Base-by-base conservation (phyloP, 345 rosid species). In the Salix exigua region DNA sequence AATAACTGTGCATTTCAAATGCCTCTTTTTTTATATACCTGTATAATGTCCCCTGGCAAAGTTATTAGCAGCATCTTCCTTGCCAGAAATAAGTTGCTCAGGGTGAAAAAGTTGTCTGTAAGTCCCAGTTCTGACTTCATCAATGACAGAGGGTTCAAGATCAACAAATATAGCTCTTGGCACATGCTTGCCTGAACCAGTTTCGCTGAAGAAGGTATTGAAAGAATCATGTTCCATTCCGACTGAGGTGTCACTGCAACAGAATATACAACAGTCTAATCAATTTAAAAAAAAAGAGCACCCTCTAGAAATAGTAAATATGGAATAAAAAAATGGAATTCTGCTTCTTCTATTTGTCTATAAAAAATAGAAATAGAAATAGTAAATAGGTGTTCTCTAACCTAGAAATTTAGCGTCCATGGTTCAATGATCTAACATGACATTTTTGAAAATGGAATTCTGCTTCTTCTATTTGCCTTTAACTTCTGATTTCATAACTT, bases 41-140 rank as follows among this genome's bases (percentile, higher is more conserved):
- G 94, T 91, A 79, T 93, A 93, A 82, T 93, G 97, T 62, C 97
- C 96, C 83, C 97, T 90, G 67, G 97, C 96, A 83, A 91, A 93
- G 86, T 93, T 91, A 83, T 91, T 93, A 40, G 97, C 97, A 66
- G 96, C 93, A 75, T 93, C 97, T 84, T 93, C 97, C 85, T 93
- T 93, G 81, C 96, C 93, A 44, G 96, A 90, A 71, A 93, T 93
- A 86, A 93, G 96, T 76, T 93, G 97, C 86, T 93, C 96, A 4
- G 96, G 97, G 75, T 93, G 97, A 77, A 93, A 93, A 79, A 93
- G 94, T 75, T 93, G 97, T 44, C 96, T 86, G 75, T 89, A 93
- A 23, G 82, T 18, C 70, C 97, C 97, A 23, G 88, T 76, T 83
- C 94, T 87, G 75, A 91, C 89, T 85, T 93, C 97, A 77, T 93